These are phyloP conservation scores for Angomonas deanei DNA, from an alignment of 208 protist genomes.

Conservation along the genomic window DNA sequence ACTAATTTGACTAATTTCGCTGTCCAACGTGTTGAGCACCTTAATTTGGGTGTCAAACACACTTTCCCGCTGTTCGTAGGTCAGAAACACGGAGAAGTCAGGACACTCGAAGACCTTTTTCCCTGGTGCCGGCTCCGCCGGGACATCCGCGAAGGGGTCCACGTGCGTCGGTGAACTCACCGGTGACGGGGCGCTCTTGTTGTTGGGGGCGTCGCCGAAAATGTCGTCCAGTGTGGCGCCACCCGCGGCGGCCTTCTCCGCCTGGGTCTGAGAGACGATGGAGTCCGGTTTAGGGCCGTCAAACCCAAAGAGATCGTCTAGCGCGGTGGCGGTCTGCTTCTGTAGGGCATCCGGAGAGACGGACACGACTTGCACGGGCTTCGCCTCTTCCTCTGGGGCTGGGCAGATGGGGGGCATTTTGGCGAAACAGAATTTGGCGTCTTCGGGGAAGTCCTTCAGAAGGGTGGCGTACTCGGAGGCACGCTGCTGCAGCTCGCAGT, in stretches of 20 bases:
- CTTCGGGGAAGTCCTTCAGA: slow-evolving; percentile 65
- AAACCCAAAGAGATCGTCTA: slow-evolving; percentile 74
- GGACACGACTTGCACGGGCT: slow-evolving; percentile 57
- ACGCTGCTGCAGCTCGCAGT: slow-evolving; percentile 93
- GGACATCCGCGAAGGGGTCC: not conserved
- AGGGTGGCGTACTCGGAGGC: slow-evolving; percentile 89
- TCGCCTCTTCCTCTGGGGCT: slow-evolving; percentile 19
- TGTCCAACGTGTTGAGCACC: slow-evolving; percentile 26
- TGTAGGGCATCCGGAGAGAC: slow-evolving; percentile 40
- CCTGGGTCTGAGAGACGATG: not conserved
- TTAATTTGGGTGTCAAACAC: slow-evolving; percentile 27
- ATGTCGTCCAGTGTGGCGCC: slow-evolving; percentile 3
- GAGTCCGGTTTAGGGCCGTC: slow-evolving; percentile 16
- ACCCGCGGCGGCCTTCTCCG: not conserved
- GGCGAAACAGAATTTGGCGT: slow-evolving; percentile 66
- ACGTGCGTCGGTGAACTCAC: not conserved
- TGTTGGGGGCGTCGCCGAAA: not conserved
- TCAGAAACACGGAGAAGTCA: not conserved
- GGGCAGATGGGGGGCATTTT: slow-evolving; percentile 72
- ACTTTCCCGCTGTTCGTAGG: slow-evolving; percentile 7
- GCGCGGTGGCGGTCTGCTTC: slow-evolving; percentile 37
- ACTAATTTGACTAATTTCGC: slow-evolving; percentile 35
- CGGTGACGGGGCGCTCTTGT: not conserved
- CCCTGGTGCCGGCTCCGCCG: not conserved
- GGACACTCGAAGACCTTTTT: not conserved